Evolutionary conservation across 371 early-diverging fungal species (phyloP).

Genomic region (Pancytospora epiphaga): DNA sequence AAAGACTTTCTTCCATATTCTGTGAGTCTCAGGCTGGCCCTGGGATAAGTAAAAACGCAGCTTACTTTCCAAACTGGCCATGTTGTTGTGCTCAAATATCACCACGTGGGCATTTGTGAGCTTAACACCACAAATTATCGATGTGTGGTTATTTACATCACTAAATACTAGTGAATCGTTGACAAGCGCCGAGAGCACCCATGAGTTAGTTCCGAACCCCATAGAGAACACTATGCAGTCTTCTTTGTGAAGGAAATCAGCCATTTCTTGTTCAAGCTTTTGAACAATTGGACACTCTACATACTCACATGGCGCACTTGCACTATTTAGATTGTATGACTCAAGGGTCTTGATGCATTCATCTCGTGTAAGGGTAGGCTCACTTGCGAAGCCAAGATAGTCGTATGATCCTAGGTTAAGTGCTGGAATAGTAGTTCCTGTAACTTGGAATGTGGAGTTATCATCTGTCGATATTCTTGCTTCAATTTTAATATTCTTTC

Average conservation of each 20-base stretch:
- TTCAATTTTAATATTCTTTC: slow-evolving; percentile 72
- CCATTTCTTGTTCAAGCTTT: slow-evolving; percentile 77
- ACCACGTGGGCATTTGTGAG: slow-evolving; percentile 82
- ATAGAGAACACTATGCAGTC: slow-evolving; percentile 82
- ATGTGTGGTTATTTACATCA: slow-evolving; percentile 92
- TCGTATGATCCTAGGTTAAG: slow-evolving; percentile 95
- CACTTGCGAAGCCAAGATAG: slow-evolving; percentile 91
- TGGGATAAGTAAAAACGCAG: slow-evolving; percentile 81
- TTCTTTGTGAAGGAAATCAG: slow-evolving; percentile 84
- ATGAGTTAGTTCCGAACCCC: slow-evolving; percentile 98
- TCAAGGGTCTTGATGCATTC: slow-evolving; percentile 68
- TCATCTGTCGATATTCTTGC: slow-evolving; percentile 72
- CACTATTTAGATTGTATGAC: slow-evolving; percentile 61
- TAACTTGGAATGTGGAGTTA: slow-evolving; percentile 72
- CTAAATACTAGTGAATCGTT: slow-evolving; percentile 77
- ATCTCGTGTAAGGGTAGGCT: slow-evolving; percentile 76
- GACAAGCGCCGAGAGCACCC: slow-evolving; percentile 80
- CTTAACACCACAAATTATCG: slow-evolving; percentile 83
- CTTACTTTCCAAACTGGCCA: slow-evolving; percentile 70
- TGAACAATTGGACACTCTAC: slow-evolving; percentile 66
- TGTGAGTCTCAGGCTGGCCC: slow-evolving; percentile 92
- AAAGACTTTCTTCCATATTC: slow-evolving; percentile 94
- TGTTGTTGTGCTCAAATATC: slow-evolving; percentile 85
- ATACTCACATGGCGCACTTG: slow-evolving; percentile 58
- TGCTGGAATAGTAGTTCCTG: slow-evolving; percentile 69